Evolutionary conservation across 176 grass and related monocot species (phyloP).

Genomic region (Eragrostis curvula): DNA sequence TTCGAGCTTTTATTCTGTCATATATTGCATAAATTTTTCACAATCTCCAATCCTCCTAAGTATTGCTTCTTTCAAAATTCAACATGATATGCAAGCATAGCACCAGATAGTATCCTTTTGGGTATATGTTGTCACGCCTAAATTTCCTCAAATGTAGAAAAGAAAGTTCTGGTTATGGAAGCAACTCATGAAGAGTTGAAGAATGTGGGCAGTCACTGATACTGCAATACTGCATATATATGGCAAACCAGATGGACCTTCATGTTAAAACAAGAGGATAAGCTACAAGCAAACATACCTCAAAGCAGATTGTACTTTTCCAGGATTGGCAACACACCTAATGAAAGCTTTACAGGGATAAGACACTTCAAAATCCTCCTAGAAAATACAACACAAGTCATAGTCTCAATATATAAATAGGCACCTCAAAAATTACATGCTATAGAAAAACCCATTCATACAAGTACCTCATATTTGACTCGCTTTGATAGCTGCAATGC

Average conservation of each 20-base stretch:
- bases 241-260: background rate
- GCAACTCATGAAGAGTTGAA: slow-evolving; percentile 16
- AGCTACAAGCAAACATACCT: slow-evolving; percentile 53
- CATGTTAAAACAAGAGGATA: background rate
- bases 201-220: background rate
- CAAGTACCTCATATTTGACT: slow-evolving; percentile 90
- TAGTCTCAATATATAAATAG: background rate
- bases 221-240: slow-evolving; percentile 25
- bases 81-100: background rate
- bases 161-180: slow-evolving; percentile 16
- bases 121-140: background rate
- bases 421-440: background rate
- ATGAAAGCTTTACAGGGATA: slow-evolving; percentile 90
- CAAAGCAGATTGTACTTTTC: slow-evolving; percentile 82
- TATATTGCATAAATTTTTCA: background rate
- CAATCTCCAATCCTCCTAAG: slow-evolving; percentile 12
- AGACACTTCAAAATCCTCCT: slow-evolving; percentile 98
- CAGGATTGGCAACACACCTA: slow-evolving; percentile 83
- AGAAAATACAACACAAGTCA: slow-evolving; percentile 45
- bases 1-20: background rate
- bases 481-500: slow-evolving; percentile 68
- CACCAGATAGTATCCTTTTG: background rate
- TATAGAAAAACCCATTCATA: too few relatives aligned
- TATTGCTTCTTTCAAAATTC: background rate
- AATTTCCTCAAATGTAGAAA: slow-evolving; percentile 14